Conservation (phyloP, 2,329 filamentous ascomycete genomes). For the Talaromyces rugulosus region DNA sequence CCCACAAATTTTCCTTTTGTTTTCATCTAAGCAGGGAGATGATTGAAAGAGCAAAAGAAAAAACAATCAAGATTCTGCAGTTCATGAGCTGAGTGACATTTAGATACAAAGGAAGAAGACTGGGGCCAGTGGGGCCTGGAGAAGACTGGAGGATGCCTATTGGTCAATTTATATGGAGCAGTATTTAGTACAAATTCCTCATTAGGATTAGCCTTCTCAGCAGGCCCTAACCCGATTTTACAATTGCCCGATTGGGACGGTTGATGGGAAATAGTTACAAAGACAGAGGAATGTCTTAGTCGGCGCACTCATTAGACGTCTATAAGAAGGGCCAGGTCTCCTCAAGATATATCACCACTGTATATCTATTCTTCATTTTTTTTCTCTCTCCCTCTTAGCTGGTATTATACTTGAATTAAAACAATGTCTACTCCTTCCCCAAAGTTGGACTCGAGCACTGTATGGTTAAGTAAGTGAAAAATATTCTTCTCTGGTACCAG, state of each 20-base stretch:
- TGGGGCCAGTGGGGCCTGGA: neutral
- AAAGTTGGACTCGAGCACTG: constrained; percentile 18
- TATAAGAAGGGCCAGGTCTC: neutral
- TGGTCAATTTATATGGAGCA: neutral
- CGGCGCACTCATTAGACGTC: neutral
- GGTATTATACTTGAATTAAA: neutral
- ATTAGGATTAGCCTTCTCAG: neutral
- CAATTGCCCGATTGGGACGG: constrained; percentile 5
- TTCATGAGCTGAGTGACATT: neutral
- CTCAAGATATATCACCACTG: neutral
- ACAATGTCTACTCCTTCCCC: constrained; percentile 5
- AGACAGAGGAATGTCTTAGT: neutral
- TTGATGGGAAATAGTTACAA: neutral
- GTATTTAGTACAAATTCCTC: constrained; percentile 7
- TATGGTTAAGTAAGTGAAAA: constrained; percentile 35
- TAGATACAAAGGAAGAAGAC: neutral
- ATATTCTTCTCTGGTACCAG: neutral
- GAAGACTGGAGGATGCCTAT: neutral
- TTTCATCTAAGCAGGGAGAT: neutral
- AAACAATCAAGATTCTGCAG: neutral
- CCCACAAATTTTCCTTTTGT: neutral
- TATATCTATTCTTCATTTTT: neutral
- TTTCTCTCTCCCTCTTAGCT: neutral
- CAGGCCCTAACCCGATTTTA: neutral
- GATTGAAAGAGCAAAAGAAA: neutral